Evolutionary conservation across 768 basidiomycete species (phyloP).

Genomic region (Tylopilus rubrobrunneus): DNA sequence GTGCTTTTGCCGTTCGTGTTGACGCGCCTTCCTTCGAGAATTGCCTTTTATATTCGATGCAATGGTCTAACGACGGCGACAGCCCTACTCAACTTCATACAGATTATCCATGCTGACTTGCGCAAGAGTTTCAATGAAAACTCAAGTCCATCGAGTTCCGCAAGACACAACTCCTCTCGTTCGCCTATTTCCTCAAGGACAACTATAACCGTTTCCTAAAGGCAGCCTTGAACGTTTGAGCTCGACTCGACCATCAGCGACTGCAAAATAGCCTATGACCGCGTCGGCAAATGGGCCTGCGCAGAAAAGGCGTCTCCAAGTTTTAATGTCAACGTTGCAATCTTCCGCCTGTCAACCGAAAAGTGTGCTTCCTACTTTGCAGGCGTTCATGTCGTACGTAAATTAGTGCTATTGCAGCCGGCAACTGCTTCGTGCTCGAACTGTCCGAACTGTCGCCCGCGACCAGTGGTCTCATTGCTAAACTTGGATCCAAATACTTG

Average conservation of each 20-base stretch:
- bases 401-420: slow-evolving; percentile 75
- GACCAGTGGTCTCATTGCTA: slow-evolving; percentile 52
- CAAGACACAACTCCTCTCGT: slow-evolving; percentile 71
- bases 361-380: slow-evolving; percentile 30
- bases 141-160: slow-evolving; percentile 62
- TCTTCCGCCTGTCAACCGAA: slow-evolving; percentile 59
- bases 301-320: slow-evolving; percentile 44
- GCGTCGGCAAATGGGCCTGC: slow-evolving; percentile 73
- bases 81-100: background rate
- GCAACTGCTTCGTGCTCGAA: slow-evolving; percentile 68
- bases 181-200: slow-evolving; percentile 72
- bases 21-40: no score
- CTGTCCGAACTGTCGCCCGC: slow-evolving; percentile 69
- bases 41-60: no score
- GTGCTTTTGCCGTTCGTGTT: no score
- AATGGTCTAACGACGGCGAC: no score
- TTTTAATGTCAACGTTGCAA: slow-evolving; percentile 52
- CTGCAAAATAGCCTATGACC: slow-evolving; percentile 51
- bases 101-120: slow-evolving; percentile 58
- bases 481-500: slow-evolving; percentile 72
- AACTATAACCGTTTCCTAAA: slow-evolving; percentile 54
- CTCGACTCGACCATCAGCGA: slow-evolving; percentile 51
- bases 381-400: slow-evolving; percentile 17
- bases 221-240: slow-evolving; percentile 50
- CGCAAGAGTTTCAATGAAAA: slow-evolving; percentile 55